phyloP scores from a whole-genome alignment of 1,284 basidiomycete genomes.

The Leccinum pachyderme region DNA sequence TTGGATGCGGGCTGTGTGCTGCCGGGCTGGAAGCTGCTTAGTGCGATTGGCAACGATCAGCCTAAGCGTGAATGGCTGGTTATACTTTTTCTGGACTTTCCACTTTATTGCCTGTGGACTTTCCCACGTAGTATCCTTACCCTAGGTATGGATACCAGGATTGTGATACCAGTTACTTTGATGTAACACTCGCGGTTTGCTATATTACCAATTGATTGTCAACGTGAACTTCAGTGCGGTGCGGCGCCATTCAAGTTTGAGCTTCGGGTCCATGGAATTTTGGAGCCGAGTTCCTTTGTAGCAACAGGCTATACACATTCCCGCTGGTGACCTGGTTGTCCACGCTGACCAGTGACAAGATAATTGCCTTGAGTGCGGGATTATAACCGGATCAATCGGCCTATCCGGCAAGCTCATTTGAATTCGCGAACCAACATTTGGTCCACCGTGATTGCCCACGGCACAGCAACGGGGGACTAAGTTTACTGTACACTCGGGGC shows the following conservation, averaged over 20 bases:
- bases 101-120: slow-evolving; percentile 1
- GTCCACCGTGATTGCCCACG: neutral
- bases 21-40: slow-evolving; percentile 41
- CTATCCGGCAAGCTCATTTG: neutral
- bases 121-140: neutral
- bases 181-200: neutral
- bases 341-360: neutral
- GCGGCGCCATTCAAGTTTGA: no score
- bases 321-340: neutral
- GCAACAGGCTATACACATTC: neutral
- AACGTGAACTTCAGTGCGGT: no score
- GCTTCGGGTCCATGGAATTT: neutral
- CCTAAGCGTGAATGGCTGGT: neutral
- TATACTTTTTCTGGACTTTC: neutral
- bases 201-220: neutral
- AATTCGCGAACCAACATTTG: slow-evolving; percentile 1
- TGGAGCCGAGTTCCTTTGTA: neutral
- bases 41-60: neutral
- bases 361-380: neutral
- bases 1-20: slow-evolving; percentile 54
- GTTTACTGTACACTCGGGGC: neutral
- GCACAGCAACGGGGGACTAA: neutral
- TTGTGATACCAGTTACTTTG: neutral
- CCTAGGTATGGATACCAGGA: neutral
- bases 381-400: neutral